Percentiles rank a stretch among this genome's conserved stretches.
Conservation (phyloP, 768 basidiomycete species). For the Phaffia australis region DNA sequence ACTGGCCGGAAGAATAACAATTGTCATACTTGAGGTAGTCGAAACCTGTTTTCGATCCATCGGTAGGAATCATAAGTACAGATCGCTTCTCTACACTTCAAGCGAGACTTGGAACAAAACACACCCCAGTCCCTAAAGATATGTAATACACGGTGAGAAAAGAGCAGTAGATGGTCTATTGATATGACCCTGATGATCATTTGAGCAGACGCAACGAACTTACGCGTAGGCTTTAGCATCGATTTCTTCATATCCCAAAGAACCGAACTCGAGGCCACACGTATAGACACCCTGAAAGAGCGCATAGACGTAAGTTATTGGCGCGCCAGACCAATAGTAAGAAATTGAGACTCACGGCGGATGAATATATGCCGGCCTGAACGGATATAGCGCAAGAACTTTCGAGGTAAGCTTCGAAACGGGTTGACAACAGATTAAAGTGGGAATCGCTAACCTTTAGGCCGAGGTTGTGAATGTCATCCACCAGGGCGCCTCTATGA, state of each 20-base stretch:
- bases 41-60: not conserved
- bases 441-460: conserved; percentile 23
- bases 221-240: conserved; percentile 45
- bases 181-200: too few relatives aligned
- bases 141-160: not conserved
- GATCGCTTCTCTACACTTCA: too few relatives aligned
- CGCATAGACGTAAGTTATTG: not conserved
- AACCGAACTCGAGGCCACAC: conserved; percentile 40
- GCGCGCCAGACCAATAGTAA: not conserved
- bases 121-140: conserved; percentile 1
- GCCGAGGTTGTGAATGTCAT: conserved; percentile 28
- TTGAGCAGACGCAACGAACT: conserved; percentile 28
- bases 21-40: conserved; percentile 26
- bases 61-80: too few relatives aligned
- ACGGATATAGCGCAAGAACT: not conserved
- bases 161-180: not conserved
- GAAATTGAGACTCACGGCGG: conserved; percentile 29
- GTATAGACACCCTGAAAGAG: conserved; percentile 29
- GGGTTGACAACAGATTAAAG: not conserved
- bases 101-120: too few relatives aligned
- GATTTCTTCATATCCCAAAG: conserved; percentile 43
- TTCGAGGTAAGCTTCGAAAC: conserved; percentile 14
- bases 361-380: conserved; percentile 40
- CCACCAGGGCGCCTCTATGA: conserved; percentile 13
- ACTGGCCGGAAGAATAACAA: conserved; percentile 8